Base-by-base conservation (phyloP, 257 asterid species). In the Henckelia pumila region DNA sequence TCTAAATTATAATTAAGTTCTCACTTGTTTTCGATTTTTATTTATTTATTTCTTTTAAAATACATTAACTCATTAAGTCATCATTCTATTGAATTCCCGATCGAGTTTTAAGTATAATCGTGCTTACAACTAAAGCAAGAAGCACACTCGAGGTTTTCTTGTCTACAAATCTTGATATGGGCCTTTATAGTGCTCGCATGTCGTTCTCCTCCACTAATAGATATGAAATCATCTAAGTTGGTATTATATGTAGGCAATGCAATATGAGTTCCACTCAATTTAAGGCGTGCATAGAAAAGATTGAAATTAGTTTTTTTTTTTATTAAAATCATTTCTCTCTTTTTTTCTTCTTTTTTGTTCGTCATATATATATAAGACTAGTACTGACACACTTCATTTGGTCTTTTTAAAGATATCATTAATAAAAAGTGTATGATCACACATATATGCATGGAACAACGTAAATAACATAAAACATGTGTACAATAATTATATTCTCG, bases 61-160 rank as follows among this genome's bases (percentile, higher is more conserved):
- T 29, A 64, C 56, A 44, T n/a, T n/a, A n/a, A n/a, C 0, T 4
- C 20, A 13, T 44, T 56, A 60, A 33, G 24, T 50, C 71, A 32
- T 22, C 35, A 13, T 24, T 0, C 8, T 35, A 7, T 11, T 24
- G 8, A 4, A 20, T 62, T 9, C 7, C 3, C 7, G 17, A 32
- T 1, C 7, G 17, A 32, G 8, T 1, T 23, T 28, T 7, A 29
- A 23, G 25, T 22, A 7, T 61, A 20, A 24, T 21, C 28, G 10
- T 6, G 14, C 49, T 61, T 71, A 66, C 81, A 74, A 66, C 56
- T 63, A 70, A 66, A 64, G 52, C 29, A 64, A 70, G 73, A 50
- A n/a, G 69, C 76, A 65, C 79, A 77, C 81, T 78, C 88, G 77
- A 70, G 82, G 81, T 71, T 57, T 60, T 69, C 32, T 21, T 85